phyloP scores from a whole-genome alignment of 1,284 basidiomycete species.

The Rhodotorula sp. region DNA sequence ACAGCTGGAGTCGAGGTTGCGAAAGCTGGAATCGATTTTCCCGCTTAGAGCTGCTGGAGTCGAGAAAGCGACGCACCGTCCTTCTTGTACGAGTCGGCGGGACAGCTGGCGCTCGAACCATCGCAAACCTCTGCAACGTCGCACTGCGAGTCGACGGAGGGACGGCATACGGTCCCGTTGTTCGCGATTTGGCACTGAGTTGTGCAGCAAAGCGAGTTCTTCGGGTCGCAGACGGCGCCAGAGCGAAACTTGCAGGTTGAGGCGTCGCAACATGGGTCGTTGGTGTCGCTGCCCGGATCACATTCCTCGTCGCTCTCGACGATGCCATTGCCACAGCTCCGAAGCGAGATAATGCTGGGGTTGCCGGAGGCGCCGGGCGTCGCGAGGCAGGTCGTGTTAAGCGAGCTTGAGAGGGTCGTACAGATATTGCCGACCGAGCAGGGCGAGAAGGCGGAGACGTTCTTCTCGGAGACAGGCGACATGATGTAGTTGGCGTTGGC shows the following conservation, averaged over 20 bases:
- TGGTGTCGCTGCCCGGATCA: constrained; percentile 69
- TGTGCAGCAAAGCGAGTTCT: constrained; percentile 74
- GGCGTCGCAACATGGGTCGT: constrained; percentile 71
- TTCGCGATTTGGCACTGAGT: constrained; percentile 67
- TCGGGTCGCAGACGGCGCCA: constrained; percentile 75
- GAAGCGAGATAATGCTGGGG: constrained; percentile 43
- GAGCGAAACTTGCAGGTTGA: constrained; percentile 71
- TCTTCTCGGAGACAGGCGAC: constrained; percentile 55
- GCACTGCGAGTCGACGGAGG: constrained; percentile 65
- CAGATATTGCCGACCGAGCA: constrained; percentile 87
- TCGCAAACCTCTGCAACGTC: constrained; percentile 78
- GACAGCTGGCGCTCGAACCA: constrained; percentile 70
- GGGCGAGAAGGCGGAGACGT: constrained; percentile 68
- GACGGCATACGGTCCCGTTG: constrained; percentile 62
- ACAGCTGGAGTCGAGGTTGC: too few relatives aligned
- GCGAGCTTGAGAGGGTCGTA: constrained; percentile 49
- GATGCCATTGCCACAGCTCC: constrained; percentile 70
- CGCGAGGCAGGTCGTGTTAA: constrained; percentile 46
- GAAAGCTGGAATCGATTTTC: too few relatives aligned
- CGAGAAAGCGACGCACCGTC: too few relatives aligned
- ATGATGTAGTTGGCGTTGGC: constrained; percentile 66
- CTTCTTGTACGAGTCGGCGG: constrained; percentile 61
- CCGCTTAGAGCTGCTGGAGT: too few relatives aligned
- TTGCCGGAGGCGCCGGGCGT: constrained; percentile 22
- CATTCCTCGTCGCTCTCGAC: constrained; percentile 76